These are phyloP conservation scores for Nemophila menziesii DNA, from an alignment of 257 asterid genomes.

Conservation along the genomic window DNA sequence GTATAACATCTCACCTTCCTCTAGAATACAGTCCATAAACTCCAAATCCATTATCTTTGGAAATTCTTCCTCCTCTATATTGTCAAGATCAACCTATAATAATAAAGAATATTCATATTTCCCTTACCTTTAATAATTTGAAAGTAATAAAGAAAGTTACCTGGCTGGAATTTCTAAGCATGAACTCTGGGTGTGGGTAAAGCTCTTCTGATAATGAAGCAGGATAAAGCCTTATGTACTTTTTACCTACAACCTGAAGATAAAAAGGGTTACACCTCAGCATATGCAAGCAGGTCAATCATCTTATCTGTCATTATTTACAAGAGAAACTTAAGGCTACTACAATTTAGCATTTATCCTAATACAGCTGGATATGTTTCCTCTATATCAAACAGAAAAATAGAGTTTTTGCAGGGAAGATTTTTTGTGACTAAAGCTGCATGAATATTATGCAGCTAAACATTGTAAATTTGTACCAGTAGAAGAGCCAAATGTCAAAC, in stretches of 20 bases:
- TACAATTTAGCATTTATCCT: too few species aligned
- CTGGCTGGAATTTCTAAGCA: slow-evolving; percentile 95
- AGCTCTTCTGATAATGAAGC: slow-evolving; percentile 51
- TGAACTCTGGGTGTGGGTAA: slow-evolving; percentile 48
- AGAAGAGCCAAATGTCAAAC: not conserved
- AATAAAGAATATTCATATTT: not conserved
- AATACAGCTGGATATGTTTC: too few species aligned
- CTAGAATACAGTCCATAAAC: slow-evolving; percentile 77
- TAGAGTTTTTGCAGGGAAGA: not conserved
- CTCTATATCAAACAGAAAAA: not conserved
- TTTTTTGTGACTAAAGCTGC: not conserved
- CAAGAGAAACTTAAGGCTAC: not conserved
- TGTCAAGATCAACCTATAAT: slow-evolving; percentile 86
- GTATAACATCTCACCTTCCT: slow-evolving; percentile 98
- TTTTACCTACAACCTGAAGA: slow-evolving; percentile 44
- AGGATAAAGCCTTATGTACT: slow-evolving; percentile 48
- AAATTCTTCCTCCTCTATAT: slow-evolving; percentile 51
- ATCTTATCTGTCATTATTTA: not conserved
- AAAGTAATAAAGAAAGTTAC: slow-evolving; percentile 22
- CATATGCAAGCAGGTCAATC: not conserved
- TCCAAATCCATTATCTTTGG: slow-evolving; percentile 53
- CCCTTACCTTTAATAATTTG: not conserved
- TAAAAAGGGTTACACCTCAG: not conserved
- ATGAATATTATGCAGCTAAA: not conserved
- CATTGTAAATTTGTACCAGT: not conserved